These are phyloP conservation scores for Aschersonia sp. DNA, from an alignment of 2,329 filamentous ascomycete genomes.

Conservation along the genomic window DNA sequence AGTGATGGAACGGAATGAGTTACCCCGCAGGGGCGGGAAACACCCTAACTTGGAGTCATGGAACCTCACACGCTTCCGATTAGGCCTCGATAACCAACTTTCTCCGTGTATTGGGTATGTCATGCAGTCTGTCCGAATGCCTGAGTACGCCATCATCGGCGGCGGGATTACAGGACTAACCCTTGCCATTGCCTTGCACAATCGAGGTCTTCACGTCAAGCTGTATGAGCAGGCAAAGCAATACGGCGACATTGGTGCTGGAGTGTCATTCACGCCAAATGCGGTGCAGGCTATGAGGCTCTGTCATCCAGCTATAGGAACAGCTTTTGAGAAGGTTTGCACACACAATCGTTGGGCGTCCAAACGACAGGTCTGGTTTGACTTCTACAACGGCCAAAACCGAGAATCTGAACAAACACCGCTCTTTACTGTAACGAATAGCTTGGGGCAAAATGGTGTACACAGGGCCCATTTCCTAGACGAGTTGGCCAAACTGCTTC, in stretches of 20 bases:
- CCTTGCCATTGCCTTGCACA: constrained; percentile 30
- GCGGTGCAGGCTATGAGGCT: constrained; percentile 29
- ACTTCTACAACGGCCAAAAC: constrained; percentile 7
- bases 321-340: constrained; percentile 9
- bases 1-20: too few relatives aligned
- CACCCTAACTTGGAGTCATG: too few relatives aligned
- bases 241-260: constrained; percentile 33
- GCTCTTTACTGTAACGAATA: constrained; percentile 1
- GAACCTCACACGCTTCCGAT: too few relatives aligned
- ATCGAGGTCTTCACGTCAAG: constrained; percentile 24
- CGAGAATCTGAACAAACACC: neutral
- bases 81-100: too few relatives aligned
- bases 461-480: constrained; percentile 25
- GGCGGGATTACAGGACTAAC: constrained; percentile 36
- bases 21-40: too few relatives aligned
- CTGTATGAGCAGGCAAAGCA: constrained; percentile 29
- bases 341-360: constrained; percentile 3
- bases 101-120: too few relatives aligned
- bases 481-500: constrained; percentile 22
- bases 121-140: constrained; percentile 7
- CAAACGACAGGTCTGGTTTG: constrained; percentile 3
- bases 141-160: constrained; percentile 27
- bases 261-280: constrained; percentile 36
- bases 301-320: constrained; percentile 21
- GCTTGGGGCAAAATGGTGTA: constrained; percentile 14